Evolutionary conservation across 768 basidiomycete species (phyloP), one percentile per base, ranked within the genome.

Genomic region (Boletellus ananiceps): DNA sequence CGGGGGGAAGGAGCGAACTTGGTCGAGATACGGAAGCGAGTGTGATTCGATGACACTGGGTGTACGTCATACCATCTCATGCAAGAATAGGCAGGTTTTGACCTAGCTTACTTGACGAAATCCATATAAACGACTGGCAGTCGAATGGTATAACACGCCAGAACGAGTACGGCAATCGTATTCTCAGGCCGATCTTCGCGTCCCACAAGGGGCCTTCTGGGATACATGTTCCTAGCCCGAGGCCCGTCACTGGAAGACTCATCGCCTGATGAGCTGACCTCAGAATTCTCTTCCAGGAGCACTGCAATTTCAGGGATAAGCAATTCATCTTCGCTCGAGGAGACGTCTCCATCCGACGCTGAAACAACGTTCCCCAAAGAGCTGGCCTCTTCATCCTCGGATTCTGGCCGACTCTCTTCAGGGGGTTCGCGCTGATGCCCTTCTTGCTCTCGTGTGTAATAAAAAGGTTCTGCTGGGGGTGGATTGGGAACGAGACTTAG

Each of bases 71-170:
- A 37, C 38, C 40, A 19, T 19, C 19, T 19, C 19, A 33, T 27
- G 4, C 27, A 39, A 33, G 40, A n/a, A 5, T 12, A 32, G 16
- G n/a, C n/a, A 16, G 27, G 21, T 21, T 32, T 33, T 15, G 16
- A 48, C 16, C 13, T 31, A 44, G 62, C 83, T 54, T 59, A 88
- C 93, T 72, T 74, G 38, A 83, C 75, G 43, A 95, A 77, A 61
- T 96, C 92, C 58, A 75, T 77, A 58, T 83, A 87, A 57, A 87
- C 70, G 11, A 88, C 71, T 0, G 93, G 91, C 33, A 93, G 64
- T 16, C 93, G 77, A 64, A 94, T 60, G 18, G 79, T 82, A 89
- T 89, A 93, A 55, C 85, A 87, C 2, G 79, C 87, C 4, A 93
- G 64, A 15, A 87, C 71, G 4, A 95, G 71, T 36, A 93, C 75